These are phyloP conservation scores for Basidiobolus meristosporus DNA, from an alignment of 371 early-diverging fungal genomes.

Conservation along the genomic window DNA sequence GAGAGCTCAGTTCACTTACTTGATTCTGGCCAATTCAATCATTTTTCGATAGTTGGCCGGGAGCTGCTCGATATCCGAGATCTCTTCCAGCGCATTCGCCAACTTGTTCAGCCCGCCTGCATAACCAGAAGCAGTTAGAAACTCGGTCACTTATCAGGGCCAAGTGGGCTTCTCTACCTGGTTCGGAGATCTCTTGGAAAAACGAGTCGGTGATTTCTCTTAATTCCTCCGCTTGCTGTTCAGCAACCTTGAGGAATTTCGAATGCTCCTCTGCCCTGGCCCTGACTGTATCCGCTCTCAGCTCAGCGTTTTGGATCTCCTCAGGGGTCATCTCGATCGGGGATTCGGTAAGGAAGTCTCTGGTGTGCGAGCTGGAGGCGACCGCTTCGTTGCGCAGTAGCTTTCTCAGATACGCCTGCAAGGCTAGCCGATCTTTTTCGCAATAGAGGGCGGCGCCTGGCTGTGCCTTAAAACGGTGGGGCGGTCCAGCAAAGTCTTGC, in stretches of 20 bases:
- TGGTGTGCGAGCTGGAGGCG: conserved; percentile 12
- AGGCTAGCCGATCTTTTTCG: conserved; percentile 29
- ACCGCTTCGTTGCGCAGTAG: conserved; percentile 17
- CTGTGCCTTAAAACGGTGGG: background rate
- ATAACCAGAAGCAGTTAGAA: no score
- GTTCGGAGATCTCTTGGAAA: conserved; percentile 25
- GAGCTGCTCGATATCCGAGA: conserved; percentile 16
- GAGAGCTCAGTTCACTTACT: conserved; percentile 2
- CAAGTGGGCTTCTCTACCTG: conserved; percentile 18
- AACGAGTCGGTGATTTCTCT: conserved; percentile 23
- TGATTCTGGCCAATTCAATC: conserved; percentile 31
- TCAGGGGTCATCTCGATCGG: conserved; percentile 15
- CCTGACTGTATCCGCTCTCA: conserved; percentile 15
- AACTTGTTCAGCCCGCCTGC: conserved; percentile 14
- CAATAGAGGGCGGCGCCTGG: conserved; percentile 6
- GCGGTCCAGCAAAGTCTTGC: conserved; percentile 4
- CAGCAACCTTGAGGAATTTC: conserved; percentile 20
- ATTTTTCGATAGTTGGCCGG: conserved; percentile 24
- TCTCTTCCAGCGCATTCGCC: conserved; percentile 16
- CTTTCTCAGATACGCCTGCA: conserved; percentile 23
- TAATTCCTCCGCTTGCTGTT: conserved; percentile 23
- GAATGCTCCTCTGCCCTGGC: conserved; percentile 19
- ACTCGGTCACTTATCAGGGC: no score
- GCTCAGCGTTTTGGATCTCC: conserved; percentile 17
- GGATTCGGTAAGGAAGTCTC: conserved; percentile 22